These are phyloP conservation scores for Eruca vesicaria DNA, from an alignment of 441 rosid species.

Conservation along the genomic window DNA sequence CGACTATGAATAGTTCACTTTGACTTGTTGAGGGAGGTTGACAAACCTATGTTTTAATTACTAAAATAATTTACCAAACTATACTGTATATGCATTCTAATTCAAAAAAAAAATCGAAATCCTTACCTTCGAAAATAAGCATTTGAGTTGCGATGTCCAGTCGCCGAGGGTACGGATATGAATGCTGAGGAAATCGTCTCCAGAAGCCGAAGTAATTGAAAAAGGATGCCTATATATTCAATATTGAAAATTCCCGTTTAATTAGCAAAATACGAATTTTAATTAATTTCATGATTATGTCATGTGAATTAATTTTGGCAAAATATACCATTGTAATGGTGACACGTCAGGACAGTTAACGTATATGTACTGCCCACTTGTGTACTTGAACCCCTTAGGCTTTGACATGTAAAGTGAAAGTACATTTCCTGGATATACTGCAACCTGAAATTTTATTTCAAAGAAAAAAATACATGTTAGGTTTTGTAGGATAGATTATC, in stretches of 20 bases:
- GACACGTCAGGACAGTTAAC: conserved; percentile 72
- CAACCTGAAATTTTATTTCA: conserved; percentile 44
- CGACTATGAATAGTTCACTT: conserved; percentile 66
- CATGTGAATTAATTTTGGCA: not conserved
- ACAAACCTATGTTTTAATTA: conserved; percentile 40
- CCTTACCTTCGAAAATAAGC: conserved; percentile 44
- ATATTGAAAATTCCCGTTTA: not conserved
- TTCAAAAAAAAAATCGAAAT: not conserved
- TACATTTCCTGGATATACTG: conserved; percentile 84
- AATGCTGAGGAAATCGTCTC: conserved; percentile 60
- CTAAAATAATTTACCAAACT: not conserved
- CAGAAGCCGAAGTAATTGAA: conserved; percentile 70
- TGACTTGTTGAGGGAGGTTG: conserved; percentile 55
- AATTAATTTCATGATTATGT: not conserved
- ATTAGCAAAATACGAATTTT: not conserved
- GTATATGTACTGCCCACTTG: conserved; percentile 85
- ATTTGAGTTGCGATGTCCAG: conserved; percentile 59
- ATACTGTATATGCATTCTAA: not conserved
- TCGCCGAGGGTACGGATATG: conserved; percentile 66
- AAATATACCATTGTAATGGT: conserved; percentile 67
- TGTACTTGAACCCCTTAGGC: conserved; percentile 75
- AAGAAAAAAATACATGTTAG: not conserved
- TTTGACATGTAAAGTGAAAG: conserved; percentile 74
- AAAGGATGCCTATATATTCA: conserved; percentile 55
- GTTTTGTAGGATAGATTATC: not conserved